phyloP scores from a whole-genome alignment of 2,329 filamentous ascomycete genomes.

The Colletotrichum chlorophyti region DNA sequence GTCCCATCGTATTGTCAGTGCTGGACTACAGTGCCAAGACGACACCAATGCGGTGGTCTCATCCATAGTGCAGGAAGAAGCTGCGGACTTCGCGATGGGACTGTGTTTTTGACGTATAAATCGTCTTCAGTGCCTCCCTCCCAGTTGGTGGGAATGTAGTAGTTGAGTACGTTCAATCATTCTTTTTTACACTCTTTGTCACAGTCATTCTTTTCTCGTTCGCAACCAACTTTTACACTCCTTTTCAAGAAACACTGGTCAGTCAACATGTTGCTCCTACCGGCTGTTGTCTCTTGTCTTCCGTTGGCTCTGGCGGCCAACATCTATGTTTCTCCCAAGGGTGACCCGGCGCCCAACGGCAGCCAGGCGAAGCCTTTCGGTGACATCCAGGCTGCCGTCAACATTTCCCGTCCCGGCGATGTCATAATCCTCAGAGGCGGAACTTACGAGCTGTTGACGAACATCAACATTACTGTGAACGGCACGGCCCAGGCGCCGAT shows the following conservation, averaged over 20 bases:
- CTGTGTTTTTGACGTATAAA: too few relatives aligned
- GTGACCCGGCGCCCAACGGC: conserved; percentile 45
- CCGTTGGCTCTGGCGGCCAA: conserved; percentile 36
- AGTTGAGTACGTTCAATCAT: neutral
- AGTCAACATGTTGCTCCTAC: conserved; percentile 3
- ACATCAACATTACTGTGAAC: conserved; percentile 53
- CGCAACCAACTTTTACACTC: conserved; percentile 10
- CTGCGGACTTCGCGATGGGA: too few relatives aligned
- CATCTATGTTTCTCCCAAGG: conserved; percentile 53
- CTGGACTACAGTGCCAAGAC: too few relatives aligned
- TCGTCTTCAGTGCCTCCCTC: neutral
- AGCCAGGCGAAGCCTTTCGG: conserved; percentile 46
- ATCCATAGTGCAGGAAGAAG: too few relatives aligned
- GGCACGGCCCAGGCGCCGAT: conserved; percentile 47
- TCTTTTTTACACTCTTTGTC: conserved; percentile 1
- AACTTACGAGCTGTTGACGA: conserved; percentile 49
- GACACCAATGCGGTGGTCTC: too few relatives aligned
- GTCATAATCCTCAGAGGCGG: conserved; percentile 42
- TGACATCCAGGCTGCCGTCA: conserved; percentile 53
- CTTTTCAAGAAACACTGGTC: neutral
- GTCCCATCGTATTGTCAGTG: too few relatives aligned
- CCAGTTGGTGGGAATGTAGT: neutral
- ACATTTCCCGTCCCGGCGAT: conserved; percentile 52
- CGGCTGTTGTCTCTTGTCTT: conserved; percentile 11
- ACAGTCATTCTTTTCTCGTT: neutral